Evolutionary conservation across 768 basidiomycete species (phyloP).

Genomic region (Suillus fuscotomentosus): DNA sequence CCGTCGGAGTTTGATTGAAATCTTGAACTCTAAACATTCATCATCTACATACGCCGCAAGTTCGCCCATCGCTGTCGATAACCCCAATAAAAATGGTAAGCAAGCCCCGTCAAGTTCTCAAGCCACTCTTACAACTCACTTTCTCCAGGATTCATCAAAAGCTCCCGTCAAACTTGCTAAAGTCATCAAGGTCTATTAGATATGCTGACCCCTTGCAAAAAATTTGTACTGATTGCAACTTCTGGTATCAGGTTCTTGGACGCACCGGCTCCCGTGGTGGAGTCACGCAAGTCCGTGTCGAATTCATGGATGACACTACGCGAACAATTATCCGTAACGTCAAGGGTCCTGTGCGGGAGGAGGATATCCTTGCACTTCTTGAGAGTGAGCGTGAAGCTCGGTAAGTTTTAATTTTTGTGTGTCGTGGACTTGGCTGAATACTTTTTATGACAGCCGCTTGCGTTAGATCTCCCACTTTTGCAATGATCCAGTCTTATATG

Average conservation of each 20-base stretch:
- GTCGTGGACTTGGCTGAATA: background rate
- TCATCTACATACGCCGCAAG: conserved; percentile 5
- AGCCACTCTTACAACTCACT: background rate
- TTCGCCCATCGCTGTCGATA: conserved; percentile 5
- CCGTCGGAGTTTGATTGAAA: conserved; percentile 9
- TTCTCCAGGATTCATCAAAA: conserved; percentile 75
- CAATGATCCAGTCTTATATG: no score
- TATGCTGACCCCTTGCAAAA: background rate
- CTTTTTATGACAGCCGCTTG: background rate
- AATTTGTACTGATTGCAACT: background rate
- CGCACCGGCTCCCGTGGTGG: conserved; percentile 98
- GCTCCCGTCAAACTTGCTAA: conserved; percentile 95
- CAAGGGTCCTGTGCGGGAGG: conserved; percentile 94
- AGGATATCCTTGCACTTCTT: conserved; percentile 94
- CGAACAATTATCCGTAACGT: conserved; percentile 99
- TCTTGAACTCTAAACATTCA: conserved; percentile 7
- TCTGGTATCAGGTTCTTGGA: conserved; percentile 77
- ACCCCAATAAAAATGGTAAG: conserved; percentile 8
- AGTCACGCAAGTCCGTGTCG: conserved; percentile 98
- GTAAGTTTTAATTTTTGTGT: conserved; percentile 36
- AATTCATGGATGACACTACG: conserved; percentile 96
- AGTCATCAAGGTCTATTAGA: conserved; percentile 80
- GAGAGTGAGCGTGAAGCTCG: conserved; percentile 99
- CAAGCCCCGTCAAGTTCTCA: background rate
- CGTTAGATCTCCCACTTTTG: no score